These are phyloP conservation scores for Rhizopus microsporus DNA, from an alignment of 371 early-diverging fungal species.

Conservation along the genomic window DNA sequence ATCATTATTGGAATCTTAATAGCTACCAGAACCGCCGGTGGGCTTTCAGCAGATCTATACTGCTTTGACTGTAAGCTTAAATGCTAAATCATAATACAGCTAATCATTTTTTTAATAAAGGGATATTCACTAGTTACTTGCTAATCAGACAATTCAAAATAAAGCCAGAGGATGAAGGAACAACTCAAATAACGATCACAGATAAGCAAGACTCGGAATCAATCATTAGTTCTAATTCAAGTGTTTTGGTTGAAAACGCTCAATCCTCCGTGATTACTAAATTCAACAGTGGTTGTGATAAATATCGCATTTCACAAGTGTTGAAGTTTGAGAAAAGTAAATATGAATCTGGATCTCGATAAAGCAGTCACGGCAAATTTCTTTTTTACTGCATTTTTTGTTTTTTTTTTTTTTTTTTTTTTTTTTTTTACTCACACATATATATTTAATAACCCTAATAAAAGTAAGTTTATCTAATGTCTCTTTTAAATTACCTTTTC, in stretches of 20 bases:
- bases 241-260: too few species aligned
- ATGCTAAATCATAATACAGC: background rate
- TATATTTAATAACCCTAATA: background rate
- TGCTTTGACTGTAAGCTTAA: slow-evolving; percentile 45
- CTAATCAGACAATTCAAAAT: slow-evolving; percentile 40
- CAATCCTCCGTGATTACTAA: too few species aligned
- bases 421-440: background rate
- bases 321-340: background rate
- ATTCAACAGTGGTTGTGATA: too few species aligned
- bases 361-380: slow-evolving; percentile 8
- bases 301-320: too few species aligned
- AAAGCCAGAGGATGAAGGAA: slow-evolving; percentile 10
- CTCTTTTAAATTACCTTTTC: background rate
- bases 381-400: slow-evolving; percentile 1
- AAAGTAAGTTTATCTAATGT: slow-evolving; percentile 1
- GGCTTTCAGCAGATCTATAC: slow-evolving; percentile 46
- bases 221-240: too few species aligned
- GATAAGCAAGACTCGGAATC: too few species aligned
- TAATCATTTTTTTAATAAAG: slow-evolving; percentile 13
- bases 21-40: slow-evolving; percentile 32
- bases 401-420: background rate
- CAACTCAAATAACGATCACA: background rate
- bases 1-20: slow-evolving; percentile 42
- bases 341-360: background rate
- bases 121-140: slow-evolving; percentile 44